Evolutionary conservation across 2,329 filamentous ascomycete genomes (phyloP).

Genomic region (Phaeophleospora eucalypticola): DNA sequence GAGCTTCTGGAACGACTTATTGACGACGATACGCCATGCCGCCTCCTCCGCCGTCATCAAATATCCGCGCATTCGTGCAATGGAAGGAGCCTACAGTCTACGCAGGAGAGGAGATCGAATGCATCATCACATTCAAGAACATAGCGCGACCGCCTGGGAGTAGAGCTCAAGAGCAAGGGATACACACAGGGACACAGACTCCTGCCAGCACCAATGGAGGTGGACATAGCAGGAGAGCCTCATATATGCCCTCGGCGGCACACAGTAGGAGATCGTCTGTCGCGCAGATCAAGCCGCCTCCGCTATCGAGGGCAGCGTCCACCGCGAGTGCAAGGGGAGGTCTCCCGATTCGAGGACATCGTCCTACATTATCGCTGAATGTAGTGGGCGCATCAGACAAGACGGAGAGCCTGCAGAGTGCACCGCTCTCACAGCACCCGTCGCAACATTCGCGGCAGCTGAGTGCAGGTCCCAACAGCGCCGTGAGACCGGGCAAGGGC

Average conservation of each 20-base stretch:
- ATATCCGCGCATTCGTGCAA: constrained; percentile 91
- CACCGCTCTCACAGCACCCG: constrained; percentile 10
- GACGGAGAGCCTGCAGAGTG: constrained; percentile 20
- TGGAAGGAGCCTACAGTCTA: constrained; percentile 95
- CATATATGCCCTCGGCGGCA: constrained; percentile 10
- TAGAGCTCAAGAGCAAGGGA: constrained; percentile 24
- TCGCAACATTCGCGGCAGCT: constrained; percentile 8
- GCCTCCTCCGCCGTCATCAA: constrained; percentile 42
- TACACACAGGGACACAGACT: constrained; percentile 9
- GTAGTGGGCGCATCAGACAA: constrained; percentile 34
- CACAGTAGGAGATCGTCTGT: constrained; percentile 25
- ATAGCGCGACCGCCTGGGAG: constrained; percentile 51
- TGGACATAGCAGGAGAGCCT: constrained; percentile 16
- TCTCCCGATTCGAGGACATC: constrained; percentile 50
- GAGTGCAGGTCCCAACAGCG: constrained; percentile 31
- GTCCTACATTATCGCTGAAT: constrained; percentile 62
- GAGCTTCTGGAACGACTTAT: not conserved
- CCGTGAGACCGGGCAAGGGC: constrained; percentile 46
- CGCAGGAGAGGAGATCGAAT: constrained; percentile 91
- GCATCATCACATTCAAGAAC: constrained; percentile 95
- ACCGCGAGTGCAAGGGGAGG: constrained; percentile 18
- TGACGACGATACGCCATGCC: not conserved
- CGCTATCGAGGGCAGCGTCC: constrained; percentile 19
- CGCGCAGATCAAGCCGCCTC: constrained; percentile 16
- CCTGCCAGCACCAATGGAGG: constrained; percentile 30